A percentile compares a stretch with the other conserved stretches of the same genome.
Evolutionary conservation across 108 stramenopile genomes (phyloP).

Genomic region (Bacterosira constricta): DNA sequence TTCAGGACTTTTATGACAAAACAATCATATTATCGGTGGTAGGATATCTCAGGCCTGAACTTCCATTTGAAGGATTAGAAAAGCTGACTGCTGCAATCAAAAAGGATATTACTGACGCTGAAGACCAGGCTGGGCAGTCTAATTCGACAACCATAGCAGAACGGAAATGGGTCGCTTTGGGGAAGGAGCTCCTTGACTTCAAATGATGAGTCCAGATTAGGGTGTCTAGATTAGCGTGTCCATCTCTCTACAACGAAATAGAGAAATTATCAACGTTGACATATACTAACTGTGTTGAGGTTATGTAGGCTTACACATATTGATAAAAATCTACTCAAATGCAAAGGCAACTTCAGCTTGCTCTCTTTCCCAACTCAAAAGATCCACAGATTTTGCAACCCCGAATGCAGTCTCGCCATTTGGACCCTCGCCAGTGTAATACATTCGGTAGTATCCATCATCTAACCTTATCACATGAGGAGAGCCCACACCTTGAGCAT

Average conservation of each 20-base stretch:
- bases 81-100: constrained; percentile 87
- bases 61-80: constrained; percentile 87
- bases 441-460: constrained; percentile 87
- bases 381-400: constrained; percentile 58
- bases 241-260: too few relatives aligned
- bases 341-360: constrained; percentile 36
- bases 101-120: constrained; percentile 64
- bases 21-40: constrained; percentile 73
- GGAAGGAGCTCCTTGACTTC: neutral
- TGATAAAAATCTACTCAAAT: constrained; percentile 22
- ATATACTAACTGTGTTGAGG: too few relatives aligned
- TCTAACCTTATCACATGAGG: constrained; percentile 86
- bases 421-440: constrained; percentile 84
- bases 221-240: too few relatives aligned
- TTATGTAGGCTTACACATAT: neutral
- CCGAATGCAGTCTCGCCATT: constrained; percentile 82
- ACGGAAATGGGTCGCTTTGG: constrained; percentile 26
- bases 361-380: constrained; percentile 41
- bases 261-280: too few relatives aligned
- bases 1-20: constrained; percentile 86
- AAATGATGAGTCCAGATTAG: neutral
- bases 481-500: constrained; percentile 77
- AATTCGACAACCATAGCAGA: constrained; percentile 24
- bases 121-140: constrained; percentile 7
- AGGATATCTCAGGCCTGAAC: constrained; percentile 84